A percentile compares a stretch with the other conserved stretches of the same genome.
Conservation (phyloP, 495 filamentous ascomycete species). For the Cercophora sp. region DNA sequence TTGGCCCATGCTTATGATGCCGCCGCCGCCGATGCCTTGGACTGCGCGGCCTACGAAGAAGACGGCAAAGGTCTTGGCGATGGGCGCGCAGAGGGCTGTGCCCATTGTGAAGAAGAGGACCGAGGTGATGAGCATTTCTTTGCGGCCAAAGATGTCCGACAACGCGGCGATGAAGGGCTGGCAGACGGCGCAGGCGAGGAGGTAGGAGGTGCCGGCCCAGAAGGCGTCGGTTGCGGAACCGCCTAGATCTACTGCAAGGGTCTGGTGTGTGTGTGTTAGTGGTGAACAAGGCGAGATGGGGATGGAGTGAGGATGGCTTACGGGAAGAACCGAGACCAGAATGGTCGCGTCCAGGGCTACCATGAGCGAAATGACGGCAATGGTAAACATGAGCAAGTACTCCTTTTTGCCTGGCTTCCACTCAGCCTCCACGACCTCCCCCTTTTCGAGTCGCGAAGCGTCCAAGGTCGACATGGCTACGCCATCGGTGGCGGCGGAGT, state of each 20-base stretch:
- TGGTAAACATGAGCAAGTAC: conserved; percentile 37
- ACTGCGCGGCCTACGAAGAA: conserved; percentile 73
- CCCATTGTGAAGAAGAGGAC: conserved; percentile 43
- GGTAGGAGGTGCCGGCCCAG: conserved; percentile 54
- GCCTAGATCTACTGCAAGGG: conserved; percentile 39
- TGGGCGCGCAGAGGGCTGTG: conserved; percentile 37
- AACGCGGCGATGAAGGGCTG: conserved; percentile 47
- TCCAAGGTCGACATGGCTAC: conserved; percentile 1
- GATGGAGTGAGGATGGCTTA: conserved; percentile 20
- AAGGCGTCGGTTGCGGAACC: conserved; percentile 48
- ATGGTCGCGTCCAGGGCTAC: conserved; percentile 56
- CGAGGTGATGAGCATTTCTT: conserved; percentile 38
- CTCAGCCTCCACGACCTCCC: conserved; percentile 17
- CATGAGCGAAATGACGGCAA: conserved; percentile 47
- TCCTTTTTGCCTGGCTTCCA: conserved; percentile 38
- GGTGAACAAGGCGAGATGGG: background rate
- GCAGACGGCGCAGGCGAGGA: conserved; percentile 43
- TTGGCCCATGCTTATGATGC: conserved; percentile 75
- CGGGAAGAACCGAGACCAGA: conserved; percentile 42
- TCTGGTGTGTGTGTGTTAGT: conserved; percentile 3
- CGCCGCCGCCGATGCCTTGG: conserved; percentile 80
- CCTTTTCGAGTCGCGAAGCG: conserved; percentile 12
- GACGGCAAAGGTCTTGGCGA: conserved; percentile 45
- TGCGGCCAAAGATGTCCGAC: conserved; percentile 52
- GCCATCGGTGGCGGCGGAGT: background rate